Evolutionary conservation across 331 rosid species (phyloP), one percentile per base, ranked within the genome.

Genomic region (Malus hybrid): DNA sequence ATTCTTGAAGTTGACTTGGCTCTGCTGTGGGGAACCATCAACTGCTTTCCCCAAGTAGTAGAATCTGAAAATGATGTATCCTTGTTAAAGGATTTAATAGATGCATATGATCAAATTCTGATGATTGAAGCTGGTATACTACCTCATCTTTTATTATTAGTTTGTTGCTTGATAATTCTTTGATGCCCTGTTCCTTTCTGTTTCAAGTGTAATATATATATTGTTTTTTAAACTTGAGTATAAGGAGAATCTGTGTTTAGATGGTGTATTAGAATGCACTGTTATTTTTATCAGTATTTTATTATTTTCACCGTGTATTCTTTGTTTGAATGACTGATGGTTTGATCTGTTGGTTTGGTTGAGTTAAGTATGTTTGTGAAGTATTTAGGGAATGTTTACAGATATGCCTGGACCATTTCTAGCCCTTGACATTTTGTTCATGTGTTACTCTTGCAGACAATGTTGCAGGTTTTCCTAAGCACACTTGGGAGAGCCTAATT

Each of bases 1-100:
- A 73, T 86, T 67, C 84, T 78, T 62, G 96, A 87, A 79, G 71
- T 78, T 55, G 76, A 81, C 79, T 58, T 92, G 84, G 86, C 91
- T 77, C 64, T 86, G 67, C 81, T 90, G 28, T 92, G 97, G 97
- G 99, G 96, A 78, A 73, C 77, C 18, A 77, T 94, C 55, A 89
- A 63, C 62, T 94, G 97, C 86, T 85, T 85, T 85, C 88, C 96
- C 22, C 73, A 80, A 52, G 78, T 90, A 86, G 72, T 84, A 22
- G 80, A 82, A 57, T 78, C 72, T 61, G 71, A 82, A 53, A 77
- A 63, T 78, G 77, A 74, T 68, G 70, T 87, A 60, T 88, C 95
- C 53, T 80, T 82, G 82, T 72, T 92, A 68, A 61, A 85, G 74
- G 82, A 88, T 81, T 87, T 94, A 55, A 60, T 87, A 34, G 86